Evolutionary conservation across 2,329 filamentous ascomycete genomes (phyloP).

Genomic region (Venturia carpophila): DNA sequence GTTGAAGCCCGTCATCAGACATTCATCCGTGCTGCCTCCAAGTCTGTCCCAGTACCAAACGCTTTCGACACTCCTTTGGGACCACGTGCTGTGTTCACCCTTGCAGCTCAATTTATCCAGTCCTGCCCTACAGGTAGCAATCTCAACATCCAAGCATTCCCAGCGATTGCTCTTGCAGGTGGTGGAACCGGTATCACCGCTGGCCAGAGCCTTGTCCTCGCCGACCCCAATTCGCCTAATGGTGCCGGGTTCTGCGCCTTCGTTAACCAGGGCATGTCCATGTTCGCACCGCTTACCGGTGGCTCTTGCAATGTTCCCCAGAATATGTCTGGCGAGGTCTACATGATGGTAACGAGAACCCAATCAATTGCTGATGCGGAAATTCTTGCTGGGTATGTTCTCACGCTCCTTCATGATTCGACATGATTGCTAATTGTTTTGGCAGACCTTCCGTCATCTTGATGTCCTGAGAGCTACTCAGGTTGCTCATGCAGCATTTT

Average conservation of each 20-base stretch:
- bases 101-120: constrained; percentile 64
- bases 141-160: constrained; percentile 57
- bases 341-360: constrained; percentile 56
- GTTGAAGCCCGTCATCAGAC: constrained; percentile 68
- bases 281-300: constrained; percentile 50
- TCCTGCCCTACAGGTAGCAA: constrained; percentile 59
- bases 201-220: constrained; percentile 34
- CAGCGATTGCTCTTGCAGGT: constrained; percentile 46
- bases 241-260: constrained; percentile 57
- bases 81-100: constrained; percentile 62
- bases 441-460: constrained; percentile 20
- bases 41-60: constrained; percentile 54
- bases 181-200: constrained; percentile 36
- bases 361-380: constrained; percentile 50
- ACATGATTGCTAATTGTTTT: neutral
- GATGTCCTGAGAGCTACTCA: constrained; percentile 11
- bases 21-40: constrained; percentile 56
- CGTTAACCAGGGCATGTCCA: constrained; percentile 56
- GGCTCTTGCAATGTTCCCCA: constrained; percentile 55
- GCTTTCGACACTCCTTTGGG: constrained; percentile 64
- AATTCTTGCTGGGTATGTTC: constrained; percentile 51
- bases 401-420: neutral
- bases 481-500: neutral
- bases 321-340: constrained; percentile 55
- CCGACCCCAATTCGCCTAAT: constrained; percentile 29